These are phyloP conservation scores for Rhizoclosmatium globosum DNA, from an alignment of 192 early-diverging fungal genomes.

Conservation along the genomic window DNA sequence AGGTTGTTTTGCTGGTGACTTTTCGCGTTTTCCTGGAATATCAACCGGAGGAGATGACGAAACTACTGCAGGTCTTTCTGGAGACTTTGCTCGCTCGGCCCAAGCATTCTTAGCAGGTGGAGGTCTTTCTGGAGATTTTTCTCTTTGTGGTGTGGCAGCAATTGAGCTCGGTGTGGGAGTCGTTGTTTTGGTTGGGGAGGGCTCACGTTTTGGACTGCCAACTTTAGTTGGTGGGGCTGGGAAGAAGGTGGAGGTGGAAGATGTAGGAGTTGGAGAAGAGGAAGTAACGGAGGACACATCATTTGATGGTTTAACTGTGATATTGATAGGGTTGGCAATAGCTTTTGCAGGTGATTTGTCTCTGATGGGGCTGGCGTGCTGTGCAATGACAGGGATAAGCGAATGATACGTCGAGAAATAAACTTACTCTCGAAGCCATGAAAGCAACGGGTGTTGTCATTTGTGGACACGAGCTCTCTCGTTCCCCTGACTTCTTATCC, in stretches of 20 bases:
- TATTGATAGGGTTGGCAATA: too few species aligned
- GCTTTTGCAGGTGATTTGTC: too few species aligned
- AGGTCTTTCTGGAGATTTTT: background rate
- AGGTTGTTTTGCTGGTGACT: background rate
- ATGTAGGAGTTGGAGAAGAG: too few species aligned
- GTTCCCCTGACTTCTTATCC: background rate
- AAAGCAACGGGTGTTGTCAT: constrained; percentile 5
- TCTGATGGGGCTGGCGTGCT: too few species aligned
- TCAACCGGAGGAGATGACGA: too few species aligned
- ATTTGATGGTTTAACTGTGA: too few species aligned
- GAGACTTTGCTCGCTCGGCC: background rate
- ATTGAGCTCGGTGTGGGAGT: too few species aligned
- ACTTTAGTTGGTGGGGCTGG: too few species aligned
- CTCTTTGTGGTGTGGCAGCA: too few species aligned
- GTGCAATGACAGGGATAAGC: too few species aligned
- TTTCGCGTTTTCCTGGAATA: background rate
- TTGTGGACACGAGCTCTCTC: background rate
- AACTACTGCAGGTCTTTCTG: background rate
- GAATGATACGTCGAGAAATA: background rate
- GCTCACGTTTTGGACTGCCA: background rate
- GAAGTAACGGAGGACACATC: too few species aligned
- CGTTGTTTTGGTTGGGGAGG: background rate
- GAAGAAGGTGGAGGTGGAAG: too few species aligned
- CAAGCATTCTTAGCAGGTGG: background rate
- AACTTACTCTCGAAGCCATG: background rate